Percentiles rank a stretch among this genome's conserved stretches.
phyloP scores from a whole-genome alignment of 2,329 filamentous ascomycete species.

The Xylariomycetidae sp. region DNA sequence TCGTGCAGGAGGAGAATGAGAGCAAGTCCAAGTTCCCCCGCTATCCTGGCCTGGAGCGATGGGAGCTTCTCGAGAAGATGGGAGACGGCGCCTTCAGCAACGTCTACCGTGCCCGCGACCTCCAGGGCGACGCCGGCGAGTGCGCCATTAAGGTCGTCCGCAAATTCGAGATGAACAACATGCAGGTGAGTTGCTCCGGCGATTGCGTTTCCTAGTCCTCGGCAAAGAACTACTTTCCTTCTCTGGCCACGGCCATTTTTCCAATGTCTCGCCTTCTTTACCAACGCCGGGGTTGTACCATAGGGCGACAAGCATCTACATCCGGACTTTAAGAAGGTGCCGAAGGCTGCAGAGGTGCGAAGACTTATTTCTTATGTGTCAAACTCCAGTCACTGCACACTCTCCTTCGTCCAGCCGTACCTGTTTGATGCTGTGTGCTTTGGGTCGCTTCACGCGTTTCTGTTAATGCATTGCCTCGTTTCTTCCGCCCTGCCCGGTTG shows the following conservation, averaged over 20 bases:
- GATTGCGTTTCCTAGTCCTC: slow-evolving; percentile 22
- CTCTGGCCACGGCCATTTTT: slow-evolving; percentile 24
- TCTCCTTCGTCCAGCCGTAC: slow-evolving; percentile 10
- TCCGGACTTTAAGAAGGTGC: slow-evolving; percentile 91
- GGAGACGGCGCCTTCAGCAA: slow-evolving; percentile 98
- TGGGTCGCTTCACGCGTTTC: slow-evolving; percentile 4
- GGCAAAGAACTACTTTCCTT: slow-evolving; percentile 24
- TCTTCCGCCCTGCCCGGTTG: too few relatives aligned
- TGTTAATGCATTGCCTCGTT: too few relatives aligned
- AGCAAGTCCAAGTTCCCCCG: slow-evolving; percentile 77
- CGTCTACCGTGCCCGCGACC: slow-evolving; percentile 84
- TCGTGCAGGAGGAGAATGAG: slow-evolving; percentile 88
- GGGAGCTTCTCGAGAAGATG: slow-evolving; percentile 91
- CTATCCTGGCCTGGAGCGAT: slow-evolving; percentile 81
- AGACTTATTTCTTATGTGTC: slow-evolving; percentile 35
- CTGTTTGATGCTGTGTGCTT: slow-evolving; percentile 6
- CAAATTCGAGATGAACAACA: slow-evolving; percentile 98
- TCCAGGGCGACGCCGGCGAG: slow-evolving; percentile 63
- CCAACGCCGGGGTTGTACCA: slow-evolving; percentile 43
- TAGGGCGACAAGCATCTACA: slow-evolving; percentile 92
- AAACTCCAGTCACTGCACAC: slow-evolving; percentile 7
- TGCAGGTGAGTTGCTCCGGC: slow-evolving; percentile 71
- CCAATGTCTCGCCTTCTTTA: slow-evolving; percentile 32
- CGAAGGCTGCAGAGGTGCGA: slow-evolving; percentile 96
- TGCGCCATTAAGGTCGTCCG: slow-evolving; percentile 98